Base-by-base conservation (phyloP, 116 monocot species). In the Iris pallida region DNA sequence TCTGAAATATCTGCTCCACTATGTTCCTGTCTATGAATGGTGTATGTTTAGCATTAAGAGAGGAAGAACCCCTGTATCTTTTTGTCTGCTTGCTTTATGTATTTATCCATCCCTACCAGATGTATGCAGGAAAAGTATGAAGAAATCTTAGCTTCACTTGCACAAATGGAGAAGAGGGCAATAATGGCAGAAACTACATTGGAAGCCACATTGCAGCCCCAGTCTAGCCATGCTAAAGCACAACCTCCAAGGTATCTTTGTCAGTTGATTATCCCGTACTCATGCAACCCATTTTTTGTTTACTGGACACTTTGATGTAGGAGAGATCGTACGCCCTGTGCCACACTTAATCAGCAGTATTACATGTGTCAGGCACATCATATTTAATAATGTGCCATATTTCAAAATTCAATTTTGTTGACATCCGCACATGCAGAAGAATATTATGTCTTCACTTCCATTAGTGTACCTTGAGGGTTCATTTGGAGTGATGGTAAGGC, bases 171-270 rank as follows among this genome's bases (percentile, higher is more conserved):
- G 77, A 90, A 90, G 68, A 87, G 97, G 57, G 97, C 92, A 18
- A 85, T 89, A 4, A 97, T 91, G 97, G 97, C 97, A 40, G 97
- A 97, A 68, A 87, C 87, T 47, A 92, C 87, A 87, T 75, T 97
- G 74, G 97, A 97, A 75, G 97, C 97, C 47, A 97, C 97, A 42
- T 68, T 97, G 73, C 92, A 97, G 66, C 88, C 91, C 59, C 91
- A 95, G 69, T 80, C 88, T 61, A 78, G 90, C 69, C 89, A 92
- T 61, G 73, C 55, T 7, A 89, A 92, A 79, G 85, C 78, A 51
- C 87, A 85, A 15, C 88, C 88, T 63, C 88, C 83, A 61, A 91
- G 91, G 95, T 91, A 85, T 49, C 15, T 20, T 9, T 17, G 7
- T 68, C 40, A 15, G 57, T 47, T 56, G 5, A 57, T 46, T 47